Percentiles rank a stretch among this genome's conserved stretches.
These are phyloP conservation scores for Chaetomium strumarium DNA, from an alignment of 2,329 filamentous ascomycete genomes.

Conservation along the genomic window DNA sequence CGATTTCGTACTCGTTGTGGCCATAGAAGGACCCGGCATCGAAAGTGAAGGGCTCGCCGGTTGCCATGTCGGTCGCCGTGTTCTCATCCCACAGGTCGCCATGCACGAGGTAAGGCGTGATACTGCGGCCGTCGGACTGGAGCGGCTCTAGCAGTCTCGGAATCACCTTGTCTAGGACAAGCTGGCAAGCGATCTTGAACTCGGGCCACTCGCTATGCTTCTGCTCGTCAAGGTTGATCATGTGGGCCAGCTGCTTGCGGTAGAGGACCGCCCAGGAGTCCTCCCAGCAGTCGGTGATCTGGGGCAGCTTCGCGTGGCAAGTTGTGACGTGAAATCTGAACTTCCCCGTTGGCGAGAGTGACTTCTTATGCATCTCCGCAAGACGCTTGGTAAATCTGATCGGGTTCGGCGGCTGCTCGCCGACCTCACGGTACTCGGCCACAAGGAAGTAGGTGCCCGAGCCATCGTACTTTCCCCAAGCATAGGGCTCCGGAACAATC, in stretches of 20 bases:
- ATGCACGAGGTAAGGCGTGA: conserved; percentile 31
- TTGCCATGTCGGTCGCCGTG: conserved; percentile 26
- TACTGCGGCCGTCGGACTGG: conserved; percentile 27
- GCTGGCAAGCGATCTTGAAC: conserved; percentile 6
- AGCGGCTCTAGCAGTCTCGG: conserved; percentile 29
- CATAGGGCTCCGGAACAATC: conserved; percentile 11
- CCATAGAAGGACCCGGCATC: conserved; percentile 31
- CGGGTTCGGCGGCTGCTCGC: conserved; percentile 29
- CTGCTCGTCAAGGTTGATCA: conserved; percentile 2
- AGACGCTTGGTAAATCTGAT: conserved; percentile 5
- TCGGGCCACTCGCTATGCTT: conserved; percentile 16
- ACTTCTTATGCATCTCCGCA: conserved; percentile 13
- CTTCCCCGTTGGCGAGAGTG: conserved; percentile 28
- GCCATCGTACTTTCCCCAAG: conserved; percentile 6
- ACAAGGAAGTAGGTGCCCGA: conserved; percentile 16
- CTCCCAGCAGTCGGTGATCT: conserved; percentile 23
- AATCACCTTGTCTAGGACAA: conserved; percentile 25
- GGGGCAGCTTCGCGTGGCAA: conserved; percentile 23
- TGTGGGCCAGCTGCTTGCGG: conserved; percentile 6
- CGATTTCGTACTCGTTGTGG: conserved; percentile 29
- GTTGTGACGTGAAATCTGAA: conserved; percentile 35
- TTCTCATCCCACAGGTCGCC: conserved; percentile 34
- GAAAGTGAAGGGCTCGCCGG: conserved; percentile 29
- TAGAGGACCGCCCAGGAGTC: conserved; percentile 14
- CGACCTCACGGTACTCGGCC: conserved; percentile 15